Percentiles rank a stretch among this genome's conserved stretches.
Evolutionary conservation across 352 stramenopile genomes (phyloP).

Genomic region (Aphanomyces astaci): DNA sequence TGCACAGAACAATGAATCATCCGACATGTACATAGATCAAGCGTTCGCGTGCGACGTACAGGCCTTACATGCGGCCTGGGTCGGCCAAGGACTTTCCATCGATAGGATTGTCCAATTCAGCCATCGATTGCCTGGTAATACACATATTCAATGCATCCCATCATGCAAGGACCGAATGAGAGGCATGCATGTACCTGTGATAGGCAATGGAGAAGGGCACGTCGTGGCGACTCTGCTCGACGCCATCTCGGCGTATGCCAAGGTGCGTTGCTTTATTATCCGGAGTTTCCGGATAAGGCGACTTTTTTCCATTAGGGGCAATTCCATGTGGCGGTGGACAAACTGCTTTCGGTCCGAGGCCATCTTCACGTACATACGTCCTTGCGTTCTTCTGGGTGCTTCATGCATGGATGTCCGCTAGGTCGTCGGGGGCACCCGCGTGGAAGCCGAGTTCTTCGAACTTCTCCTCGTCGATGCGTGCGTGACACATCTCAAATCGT

Average conservation of each 20-base stretch:
- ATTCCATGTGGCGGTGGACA: slow-evolving; percentile 48
- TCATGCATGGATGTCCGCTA: slow-evolving; percentile 24
- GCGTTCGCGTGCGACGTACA: not conserved
- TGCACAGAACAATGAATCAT: too few species aligned
- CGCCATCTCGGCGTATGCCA: slow-evolving; percentile 57
- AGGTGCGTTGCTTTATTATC: slow-evolving; percentile 30
- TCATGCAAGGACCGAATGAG: not conserved
- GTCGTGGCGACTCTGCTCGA: slow-evolving; percentile 15
- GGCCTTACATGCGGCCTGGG: not conserved
- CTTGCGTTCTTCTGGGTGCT: not conserved
- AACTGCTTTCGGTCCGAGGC: slow-evolving; percentile 50
- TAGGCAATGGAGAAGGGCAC: not conserved
- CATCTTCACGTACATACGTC: slow-evolving; percentile 24
- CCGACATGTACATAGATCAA: too few species aligned
- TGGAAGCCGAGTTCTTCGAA: slow-evolving; percentile 69
- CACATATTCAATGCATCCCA: not conserved
- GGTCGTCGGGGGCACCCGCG: slow-evolving; percentile 60
- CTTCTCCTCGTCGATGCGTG: slow-evolving; percentile 76
- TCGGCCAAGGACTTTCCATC: not conserved
- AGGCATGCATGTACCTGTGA: too few species aligned
- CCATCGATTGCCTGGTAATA: not conserved
- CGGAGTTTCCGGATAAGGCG: too few species aligned
- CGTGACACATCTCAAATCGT: too few species aligned
- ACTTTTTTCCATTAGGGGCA: too few species aligned
- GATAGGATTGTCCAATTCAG: not conserved